These are phyloP conservation scores for Drosera capensis DNA, from an alignment of 148 eudicot species.

Conservation along the genomic window DNA sequence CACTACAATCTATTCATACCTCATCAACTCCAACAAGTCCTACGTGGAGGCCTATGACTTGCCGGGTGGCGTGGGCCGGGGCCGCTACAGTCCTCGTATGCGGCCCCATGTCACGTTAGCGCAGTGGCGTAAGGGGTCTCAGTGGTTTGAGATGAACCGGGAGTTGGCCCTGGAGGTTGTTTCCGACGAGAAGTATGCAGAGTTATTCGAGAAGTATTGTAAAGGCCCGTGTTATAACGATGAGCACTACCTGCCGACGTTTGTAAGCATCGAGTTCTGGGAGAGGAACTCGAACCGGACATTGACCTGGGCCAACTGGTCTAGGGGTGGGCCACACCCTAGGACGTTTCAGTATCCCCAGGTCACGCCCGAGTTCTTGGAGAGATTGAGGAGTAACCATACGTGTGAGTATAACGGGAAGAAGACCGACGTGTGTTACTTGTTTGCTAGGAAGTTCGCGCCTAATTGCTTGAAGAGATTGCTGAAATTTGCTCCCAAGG, in stretches of 20 bases:
- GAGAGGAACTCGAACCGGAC: constrained; percentile 22
- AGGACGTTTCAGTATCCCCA: constrained; percentile 8
- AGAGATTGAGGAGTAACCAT: constrained; percentile 18
- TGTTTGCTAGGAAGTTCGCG: constrained; percentile 64
- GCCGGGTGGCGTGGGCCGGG: constrained; percentile 24
- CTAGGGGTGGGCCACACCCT: constrained; percentile 29
- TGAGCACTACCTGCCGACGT: constrained; percentile 47
- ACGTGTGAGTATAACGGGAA: constrained; percentile 32
- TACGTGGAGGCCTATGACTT: constrained; percentile 29
- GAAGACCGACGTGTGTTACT: constrained; percentile 19
- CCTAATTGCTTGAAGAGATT: constrained; percentile 29
- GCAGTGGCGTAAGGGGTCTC: constrained; percentile 50
- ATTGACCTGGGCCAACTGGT: constrained; percentile 42
- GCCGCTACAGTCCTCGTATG: constrained; percentile 30
- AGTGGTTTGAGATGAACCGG: constrained; percentile 45
- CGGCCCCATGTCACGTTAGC: constrained; percentile 17
- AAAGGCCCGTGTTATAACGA: constrained; percentile 38
- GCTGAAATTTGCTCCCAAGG: constrained; percentile 30
- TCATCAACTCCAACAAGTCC: constrained; percentile 27
- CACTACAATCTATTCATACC: constrained; percentile 32
- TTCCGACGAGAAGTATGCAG: constrained; percentile 20
- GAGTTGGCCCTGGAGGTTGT: constrained; percentile 26
- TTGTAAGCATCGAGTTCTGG: constrained; percentile 15
- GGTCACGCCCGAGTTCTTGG: constrained; percentile 21
- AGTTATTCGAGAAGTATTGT: constrained; percentile 21